Conservation (phyloP, 1,284 basidiomycete genomes). For the Paramarasmius palmivorus region DNA sequence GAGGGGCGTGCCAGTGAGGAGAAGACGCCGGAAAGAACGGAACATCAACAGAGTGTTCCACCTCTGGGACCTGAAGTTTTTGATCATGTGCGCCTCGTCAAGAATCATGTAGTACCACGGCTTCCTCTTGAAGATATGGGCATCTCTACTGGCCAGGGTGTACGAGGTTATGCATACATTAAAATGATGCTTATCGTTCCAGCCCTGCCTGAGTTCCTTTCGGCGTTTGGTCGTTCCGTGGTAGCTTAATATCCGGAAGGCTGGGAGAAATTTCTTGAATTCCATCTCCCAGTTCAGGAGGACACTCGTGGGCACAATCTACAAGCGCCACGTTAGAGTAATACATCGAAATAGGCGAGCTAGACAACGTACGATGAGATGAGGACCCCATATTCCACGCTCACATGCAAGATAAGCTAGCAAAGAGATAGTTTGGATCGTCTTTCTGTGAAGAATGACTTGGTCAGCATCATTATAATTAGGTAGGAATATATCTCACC, state of each 20-base stretch:
- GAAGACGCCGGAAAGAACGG: constrained; percentile 83
- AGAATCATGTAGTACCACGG: constrained; percentile 97
- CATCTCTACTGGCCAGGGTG: constrained; percentile 89
- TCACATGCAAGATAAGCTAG: constrained; percentile 94
- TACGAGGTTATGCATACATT: constrained; percentile 98
- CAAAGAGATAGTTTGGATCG: constrained; percentile 93
- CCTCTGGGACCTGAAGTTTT: constrained; percentile 94
- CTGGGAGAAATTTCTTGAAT: constrained; percentile 97
- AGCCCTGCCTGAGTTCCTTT: constrained; percentile 91
- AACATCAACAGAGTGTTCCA: constrained; percentile 97
- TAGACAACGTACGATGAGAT: constrained; percentile 66
- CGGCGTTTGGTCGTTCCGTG: constrained; percentile 91
- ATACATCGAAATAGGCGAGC: neutral
- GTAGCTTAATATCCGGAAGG: constrained; percentile 91
- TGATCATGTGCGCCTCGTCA: constrained; percentile 98
- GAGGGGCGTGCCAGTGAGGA: constrained; percentile 92
- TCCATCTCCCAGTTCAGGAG: constrained; percentile 99
- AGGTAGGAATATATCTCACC: constrained; percentile 52
- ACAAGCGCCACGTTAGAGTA: constrained; percentile 9
- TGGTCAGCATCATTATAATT: constrained; percentile 8
- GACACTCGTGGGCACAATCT: constrained; percentile 93
- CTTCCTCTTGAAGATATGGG: constrained; percentile 94
- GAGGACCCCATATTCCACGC: constrained; percentile 95
- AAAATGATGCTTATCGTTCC: constrained; percentile 92
- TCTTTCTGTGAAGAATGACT: constrained; percentile 65